A percentile compares a stretch with the other conserved stretches of the same genome.
phyloP scores from a whole-genome alignment of 2,329 filamentous ascomycete genomes.

The Periglandula ipomoeae region DNA sequence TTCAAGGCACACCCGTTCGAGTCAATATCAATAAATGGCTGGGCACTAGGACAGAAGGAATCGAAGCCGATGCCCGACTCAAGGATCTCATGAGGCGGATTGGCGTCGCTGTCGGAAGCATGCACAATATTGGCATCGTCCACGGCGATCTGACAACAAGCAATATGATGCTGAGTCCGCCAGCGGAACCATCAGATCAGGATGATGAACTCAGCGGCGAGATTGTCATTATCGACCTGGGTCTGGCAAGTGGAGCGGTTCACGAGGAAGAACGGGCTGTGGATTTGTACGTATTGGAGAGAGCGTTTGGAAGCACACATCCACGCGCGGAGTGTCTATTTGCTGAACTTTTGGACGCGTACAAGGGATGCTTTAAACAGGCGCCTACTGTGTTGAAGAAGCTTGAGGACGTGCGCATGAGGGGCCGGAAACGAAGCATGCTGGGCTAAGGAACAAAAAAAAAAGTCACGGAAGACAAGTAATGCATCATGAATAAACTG shows the following conservation, averaged over 20 bases:
- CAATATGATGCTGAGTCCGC: slow-evolving; percentile 72
- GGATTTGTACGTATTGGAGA: slow-evolving; percentile 89
- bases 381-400: slow-evolving; percentile 66
- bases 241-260: slow-evolving; percentile 69
- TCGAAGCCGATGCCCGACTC: slow-evolving; percentile 40
- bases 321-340: slow-evolving; percentile 75
- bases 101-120: slow-evolving; percentile 58
- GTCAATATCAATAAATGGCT: slow-evolving; percentile 62
- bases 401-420: slow-evolving; percentile 85
- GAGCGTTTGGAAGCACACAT: slow-evolving; percentile 92
- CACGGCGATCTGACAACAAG: slow-evolving; percentile 96
- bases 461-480: not conserved
- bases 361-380: slow-evolving; percentile 66
- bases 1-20: slow-evolving; percentile 63
- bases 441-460: slow-evolving; percentile 49
- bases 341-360: slow-evolving; percentile 61
- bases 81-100: slow-evolving; percentile 59
- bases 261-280: slow-evolving; percentile 92
- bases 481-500: too few species aligned
- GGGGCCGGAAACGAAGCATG: slow-evolving; percentile 96
- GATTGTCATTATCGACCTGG: slow-evolving; percentile 89
- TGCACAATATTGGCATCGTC: slow-evolving; percentile 80
- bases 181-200: slow-evolving; percentile 13
- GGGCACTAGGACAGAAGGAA: slow-evolving; percentile 30
- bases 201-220: slow-evolving; percentile 50